phyloP scores from a whole-genome alignment of 768 basidiomycete species.

The Suillus bovinus region DNA sequence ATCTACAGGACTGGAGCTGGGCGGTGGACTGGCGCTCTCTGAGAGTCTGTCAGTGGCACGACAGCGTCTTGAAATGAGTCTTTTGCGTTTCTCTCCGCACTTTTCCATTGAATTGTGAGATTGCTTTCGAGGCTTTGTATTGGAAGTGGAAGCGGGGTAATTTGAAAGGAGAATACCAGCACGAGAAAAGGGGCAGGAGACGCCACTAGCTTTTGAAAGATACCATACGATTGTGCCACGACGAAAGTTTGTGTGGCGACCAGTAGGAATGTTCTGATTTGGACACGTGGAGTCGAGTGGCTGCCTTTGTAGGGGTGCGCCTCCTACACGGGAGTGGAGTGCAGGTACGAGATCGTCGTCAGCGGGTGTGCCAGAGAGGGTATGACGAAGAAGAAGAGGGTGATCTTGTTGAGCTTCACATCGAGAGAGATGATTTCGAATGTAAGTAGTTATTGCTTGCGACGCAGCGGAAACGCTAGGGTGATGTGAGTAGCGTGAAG shows the following conservation, averaged over 20 bases:
- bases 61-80: conserved; percentile 20
- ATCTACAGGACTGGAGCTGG: conserved; percentile 25
- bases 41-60: conserved; percentile 2
- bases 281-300: conserved; percentile 16
- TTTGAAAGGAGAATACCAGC: conserved; percentile 74
- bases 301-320: conserved; percentile 49
- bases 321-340: conserved; percentile 68
- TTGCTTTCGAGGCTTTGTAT: conserved; percentile 39
- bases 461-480: conserved; percentile 72
- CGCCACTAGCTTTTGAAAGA: conserved; percentile 70
- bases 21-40: background rate
- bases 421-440: conserved; percentile 69
- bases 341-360: conserved; percentile 78
- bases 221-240: conserved; percentile 84
- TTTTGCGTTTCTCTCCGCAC: conserved; percentile 49
- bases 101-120: conserved; percentile 25
- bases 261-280: conserved; percentile 3
- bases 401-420: conserved; percentile 72
- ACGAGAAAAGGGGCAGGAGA: conserved; percentile 72
- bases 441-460: conserved; percentile 83
- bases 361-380: conserved; percentile 65
- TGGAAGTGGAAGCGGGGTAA: conserved; percentile 45
- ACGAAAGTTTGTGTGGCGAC: conserved; percentile 66
- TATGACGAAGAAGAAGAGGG: conserved; percentile 71
- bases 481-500: conserved; percentile 17